These are phyloP conservation scores for Xylaria cubensis DNA, from an alignment of 495 filamentous ascomycete species.

Conservation along the genomic window DNA sequence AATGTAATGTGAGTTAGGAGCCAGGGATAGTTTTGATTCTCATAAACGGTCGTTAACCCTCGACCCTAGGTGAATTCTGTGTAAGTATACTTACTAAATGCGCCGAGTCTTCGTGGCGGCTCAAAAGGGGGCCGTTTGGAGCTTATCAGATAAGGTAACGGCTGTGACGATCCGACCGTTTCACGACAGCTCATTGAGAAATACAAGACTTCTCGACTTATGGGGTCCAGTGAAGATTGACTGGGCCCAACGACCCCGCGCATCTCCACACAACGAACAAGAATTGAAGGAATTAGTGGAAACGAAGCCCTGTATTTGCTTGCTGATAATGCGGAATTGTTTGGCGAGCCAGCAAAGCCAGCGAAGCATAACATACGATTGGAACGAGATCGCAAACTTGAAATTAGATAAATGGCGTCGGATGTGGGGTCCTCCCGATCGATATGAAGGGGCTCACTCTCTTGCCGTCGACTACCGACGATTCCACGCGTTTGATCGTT, in stretches of 20 bases:
- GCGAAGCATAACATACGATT: not conserved
- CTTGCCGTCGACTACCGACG: constrained; percentile 21
- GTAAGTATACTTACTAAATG: not conserved
- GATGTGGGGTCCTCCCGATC: constrained; percentile 22
- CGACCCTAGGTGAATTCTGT: not conserved
- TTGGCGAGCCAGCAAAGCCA: not conserved
- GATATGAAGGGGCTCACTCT: constrained; percentile 6
- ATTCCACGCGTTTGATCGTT: constrained; percentile 17
- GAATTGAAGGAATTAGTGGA: not conserved
- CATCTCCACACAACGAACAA: not conserved
- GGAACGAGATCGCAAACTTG: not conserved
- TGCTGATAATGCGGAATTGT: not conserved
- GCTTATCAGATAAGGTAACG: not conserved
- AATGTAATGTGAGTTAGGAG: not conserved
- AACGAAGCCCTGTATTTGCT: not conserved
- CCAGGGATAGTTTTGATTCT: not conserved
- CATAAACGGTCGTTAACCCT: not conserved
- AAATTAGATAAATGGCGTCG: not conserved
- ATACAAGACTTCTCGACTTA: not conserved
- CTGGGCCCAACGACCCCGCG: not conserved
- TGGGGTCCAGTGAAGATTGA: not conserved
- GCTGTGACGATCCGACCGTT: not conserved
- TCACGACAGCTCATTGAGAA: not conserved
- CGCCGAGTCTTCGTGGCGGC: not conserved
- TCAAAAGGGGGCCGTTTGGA: not conserved